Evolutionary conservation across 2,329 filamentous ascomycete genomes (phyloP).

Genomic region (Hymenoscyphus linearis): DNA sequence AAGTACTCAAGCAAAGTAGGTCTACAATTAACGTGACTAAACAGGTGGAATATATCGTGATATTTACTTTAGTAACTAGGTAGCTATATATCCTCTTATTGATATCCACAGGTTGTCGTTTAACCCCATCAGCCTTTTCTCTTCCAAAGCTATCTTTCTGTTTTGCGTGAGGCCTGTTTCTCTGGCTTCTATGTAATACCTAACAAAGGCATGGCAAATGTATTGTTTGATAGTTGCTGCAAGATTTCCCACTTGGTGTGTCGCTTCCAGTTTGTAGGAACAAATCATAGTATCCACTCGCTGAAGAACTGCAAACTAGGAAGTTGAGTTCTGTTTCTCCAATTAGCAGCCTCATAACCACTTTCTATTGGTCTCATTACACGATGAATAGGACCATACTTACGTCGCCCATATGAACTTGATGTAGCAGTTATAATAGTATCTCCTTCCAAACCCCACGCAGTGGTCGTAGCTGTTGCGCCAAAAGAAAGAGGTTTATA

Average conservation of each 20-base stretch:
- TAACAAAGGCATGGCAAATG: slow-evolving; percentile 38
- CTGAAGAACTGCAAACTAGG: slow-evolving; percentile 41
- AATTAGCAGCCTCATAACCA: not conserved
- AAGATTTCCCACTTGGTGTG: slow-evolving; percentile 42
- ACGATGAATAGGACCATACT: slow-evolving; percentile 7
- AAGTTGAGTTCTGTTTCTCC: slow-evolving; percentile 42
- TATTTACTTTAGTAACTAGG: too few relatives aligned
- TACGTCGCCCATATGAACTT: slow-evolving; percentile 40
- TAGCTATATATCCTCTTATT: too few relatives aligned
- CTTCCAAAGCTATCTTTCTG: too few relatives aligned
- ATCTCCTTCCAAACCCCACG: slow-evolving; percentile 45
- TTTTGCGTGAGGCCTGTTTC: not conserved
- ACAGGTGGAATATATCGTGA: too few relatives aligned
- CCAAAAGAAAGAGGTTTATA: slow-evolving; percentile 48
- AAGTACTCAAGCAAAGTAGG: too few relatives aligned
- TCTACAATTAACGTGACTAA: too few relatives aligned
- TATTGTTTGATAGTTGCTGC: slow-evolving; percentile 50
- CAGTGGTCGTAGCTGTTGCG: slow-evolving; percentile 38
- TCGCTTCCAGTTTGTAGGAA: slow-evolving; percentile 49
- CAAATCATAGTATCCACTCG: slow-evolving; percentile 41
- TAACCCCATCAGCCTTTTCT: too few relatives aligned
- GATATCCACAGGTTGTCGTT: too few relatives aligned
- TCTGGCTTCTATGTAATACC: not conserved
- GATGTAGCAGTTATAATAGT: slow-evolving; percentile 42
- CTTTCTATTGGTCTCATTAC: not conserved